phyloP scores from a whole-genome alignment of 169 alveolate genomes.

The Ichthyophthirius multifiliis region DNA sequence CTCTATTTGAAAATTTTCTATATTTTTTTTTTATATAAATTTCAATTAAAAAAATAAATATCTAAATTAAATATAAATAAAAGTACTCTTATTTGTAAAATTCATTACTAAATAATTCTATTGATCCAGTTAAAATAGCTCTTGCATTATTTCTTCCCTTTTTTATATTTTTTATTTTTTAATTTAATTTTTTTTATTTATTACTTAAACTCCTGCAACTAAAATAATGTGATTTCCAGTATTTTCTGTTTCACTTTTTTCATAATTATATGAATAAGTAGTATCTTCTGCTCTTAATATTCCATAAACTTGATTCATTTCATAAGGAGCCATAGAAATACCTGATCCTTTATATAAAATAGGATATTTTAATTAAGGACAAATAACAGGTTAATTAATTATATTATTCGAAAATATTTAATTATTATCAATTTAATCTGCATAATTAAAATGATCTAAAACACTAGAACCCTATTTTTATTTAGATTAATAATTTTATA shows the following conservation, averaged over 20 bases:
- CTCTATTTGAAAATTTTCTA: slow-evolving; percentile 8
- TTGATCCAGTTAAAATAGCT: slow-evolving; percentile 34
- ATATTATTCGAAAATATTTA: background rate
- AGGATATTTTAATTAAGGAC: background rate
- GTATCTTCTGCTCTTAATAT: slow-evolving; percentile 38
- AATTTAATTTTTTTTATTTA: background rate
- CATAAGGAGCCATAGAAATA: slow-evolving; percentile 32
- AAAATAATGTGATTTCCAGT: slow-evolving; percentile 10
- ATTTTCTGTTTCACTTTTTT: background rate
- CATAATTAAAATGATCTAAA: slow-evolving; percentile 25
- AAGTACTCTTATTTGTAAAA: background rate
- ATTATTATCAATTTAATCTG: background rate
- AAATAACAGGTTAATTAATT: background rate
- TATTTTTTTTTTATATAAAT: background rate
- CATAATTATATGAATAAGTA: slow-evolving; percentile 8
- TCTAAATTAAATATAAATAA: background rate
- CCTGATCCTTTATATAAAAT: slow-evolving; percentile 30
- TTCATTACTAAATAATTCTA: slow-evolving; percentile 35
- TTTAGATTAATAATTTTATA: background rate
- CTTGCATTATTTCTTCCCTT: slow-evolving; percentile 46
- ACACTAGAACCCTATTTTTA: slow-evolving; percentile 18
- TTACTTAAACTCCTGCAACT: slow-evolving; percentile 31
- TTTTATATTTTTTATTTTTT: background rate
- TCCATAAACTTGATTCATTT: slow-evolving; percentile 23
- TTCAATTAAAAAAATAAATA: background rate